Evolutionary conservation across 192 early-diverging fungal species (phyloP).

Genomic region (Coemansia sp.): DNA sequence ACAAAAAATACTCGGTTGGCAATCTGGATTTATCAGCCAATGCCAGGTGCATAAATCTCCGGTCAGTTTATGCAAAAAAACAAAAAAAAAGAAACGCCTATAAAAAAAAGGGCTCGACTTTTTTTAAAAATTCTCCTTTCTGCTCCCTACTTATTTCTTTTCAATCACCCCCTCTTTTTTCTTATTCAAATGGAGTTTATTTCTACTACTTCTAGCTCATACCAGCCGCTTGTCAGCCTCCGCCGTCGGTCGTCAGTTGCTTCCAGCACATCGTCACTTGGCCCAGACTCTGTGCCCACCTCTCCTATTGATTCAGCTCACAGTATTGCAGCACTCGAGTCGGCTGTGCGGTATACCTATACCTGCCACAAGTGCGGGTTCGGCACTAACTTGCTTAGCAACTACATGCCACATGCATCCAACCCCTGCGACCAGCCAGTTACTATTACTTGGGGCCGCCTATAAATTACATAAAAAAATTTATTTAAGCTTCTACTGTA

Average conservation of each 20-base stretch:
- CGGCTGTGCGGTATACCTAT: constrained; percentile 39
- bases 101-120: too few relatives aligned
- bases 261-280: constrained; percentile 12
- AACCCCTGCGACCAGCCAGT: constrained; percentile 47
- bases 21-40: background rate
- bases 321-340: background rate
- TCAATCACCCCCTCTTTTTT: too few relatives aligned
- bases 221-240: constrained; percentile 39
- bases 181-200: too few relatives aligned
- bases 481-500: background rate
- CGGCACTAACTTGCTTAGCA: constrained; percentile 47
- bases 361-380: constrained; percentile 50
- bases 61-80: background rate
- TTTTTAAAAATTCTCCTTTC: too few relatives aligned
- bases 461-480: constrained; percentile 21
- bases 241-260: constrained; percentile 41
- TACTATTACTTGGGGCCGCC: constrained; percentile 32
- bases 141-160: too few relatives aligned
- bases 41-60: background rate
- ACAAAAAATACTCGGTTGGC: too few relatives aligned
- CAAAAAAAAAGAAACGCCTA: too few relatives aligned
- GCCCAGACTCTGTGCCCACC: constrained; percentile 6
- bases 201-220: constrained; percentile 27
- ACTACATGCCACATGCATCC: constrained; percentile 47
- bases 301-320: constrained; percentile 20